Percentiles rank a stretch among this genome's conserved stretches.
These are phyloP conservation scores for Glycine soja DNA, from an alignment of 306 rosid genomes.

Conservation along the genomic window DNA sequence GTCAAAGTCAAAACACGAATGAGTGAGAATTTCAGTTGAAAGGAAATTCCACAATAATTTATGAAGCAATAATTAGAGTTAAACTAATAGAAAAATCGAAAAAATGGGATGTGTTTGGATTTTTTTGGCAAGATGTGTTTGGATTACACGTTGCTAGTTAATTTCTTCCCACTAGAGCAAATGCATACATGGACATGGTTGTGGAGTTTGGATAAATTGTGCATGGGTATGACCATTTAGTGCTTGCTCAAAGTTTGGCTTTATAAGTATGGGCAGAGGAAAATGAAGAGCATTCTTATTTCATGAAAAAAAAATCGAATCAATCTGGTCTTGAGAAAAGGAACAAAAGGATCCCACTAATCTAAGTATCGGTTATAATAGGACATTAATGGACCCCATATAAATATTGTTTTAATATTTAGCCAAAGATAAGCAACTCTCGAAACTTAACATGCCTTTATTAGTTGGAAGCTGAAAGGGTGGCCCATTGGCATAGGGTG, in stretches of 20 bases:
- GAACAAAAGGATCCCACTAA: constrained; percentile 23
- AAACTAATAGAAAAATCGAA: neutral
- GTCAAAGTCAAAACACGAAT: neutral
- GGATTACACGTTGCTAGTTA: too few relatives aligned
- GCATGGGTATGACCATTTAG: neutral
- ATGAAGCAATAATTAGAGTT: neutral
- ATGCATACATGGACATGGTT: neutral
- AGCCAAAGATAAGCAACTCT: constrained; percentile 63
- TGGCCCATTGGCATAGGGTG: constrained; percentile 66
- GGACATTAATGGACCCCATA: constrained; percentile 53
- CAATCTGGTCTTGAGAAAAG: constrained; percentile 24
- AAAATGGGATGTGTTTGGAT: neutral
- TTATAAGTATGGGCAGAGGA: neutral
- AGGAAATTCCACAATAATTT: neutral
- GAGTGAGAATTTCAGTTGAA: neutral
- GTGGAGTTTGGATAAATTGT: neutral
- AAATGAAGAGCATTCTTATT: neutral
- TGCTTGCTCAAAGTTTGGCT: neutral
- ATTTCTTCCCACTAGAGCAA: too few relatives aligned
- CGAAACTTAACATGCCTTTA: constrained; percentile 63
- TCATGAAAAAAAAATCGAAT: neutral
- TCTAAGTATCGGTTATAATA: constrained; percentile 50
- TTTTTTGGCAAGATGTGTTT: neutral
- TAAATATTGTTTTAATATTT: constrained; percentile 42
- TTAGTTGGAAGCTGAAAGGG: constrained; percentile 61